These are phyloP conservation scores for Paraphoma chrysanthemicola DNA, from an alignment of 2,329 filamentous ascomycete genomes.

Conservation along the genomic window DNA sequence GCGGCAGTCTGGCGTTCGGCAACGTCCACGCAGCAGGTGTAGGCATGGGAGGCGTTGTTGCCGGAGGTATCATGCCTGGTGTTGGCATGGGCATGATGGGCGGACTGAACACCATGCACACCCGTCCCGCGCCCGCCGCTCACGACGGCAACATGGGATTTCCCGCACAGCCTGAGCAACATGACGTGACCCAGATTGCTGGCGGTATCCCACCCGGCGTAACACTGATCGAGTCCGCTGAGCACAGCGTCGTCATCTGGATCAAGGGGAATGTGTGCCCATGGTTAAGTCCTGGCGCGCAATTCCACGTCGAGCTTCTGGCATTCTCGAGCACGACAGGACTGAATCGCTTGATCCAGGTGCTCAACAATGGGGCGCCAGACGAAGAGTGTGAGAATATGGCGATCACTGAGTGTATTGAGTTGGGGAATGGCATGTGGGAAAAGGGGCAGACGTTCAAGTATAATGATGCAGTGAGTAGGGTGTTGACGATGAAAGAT, in stretches of 20 bases:
- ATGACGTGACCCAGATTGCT: constrained; percentile 30
- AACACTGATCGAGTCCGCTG: constrained; percentile 31
- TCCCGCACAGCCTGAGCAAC: constrained; percentile 28
- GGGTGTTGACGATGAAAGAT: constrained; percentile 41
- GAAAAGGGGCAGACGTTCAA: constrained; percentile 46
- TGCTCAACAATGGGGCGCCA: constrained; percentile 28
- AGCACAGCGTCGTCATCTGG: constrained; percentile 34
- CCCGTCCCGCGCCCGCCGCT: constrained; percentile 28
- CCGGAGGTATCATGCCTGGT: constrained; percentile 13
- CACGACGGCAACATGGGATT: constrained; percentile 29
- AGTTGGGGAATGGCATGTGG: constrained; percentile 43
- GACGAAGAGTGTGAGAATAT: constrained; percentile 33
- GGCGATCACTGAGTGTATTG: constrained; percentile 43
- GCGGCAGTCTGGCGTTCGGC: constrained; percentile 28
- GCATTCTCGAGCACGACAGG: constrained; percentile 29
- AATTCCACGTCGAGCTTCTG: constrained; percentile 34
- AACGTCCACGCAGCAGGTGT: constrained; percentile 25
- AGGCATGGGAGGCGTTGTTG: constrained; percentile 6
- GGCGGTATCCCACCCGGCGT: constrained; percentile 36
- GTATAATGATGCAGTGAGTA: constrained; percentile 36
- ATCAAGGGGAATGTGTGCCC: constrained; percentile 38
- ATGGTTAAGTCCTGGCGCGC: constrained; percentile 35
- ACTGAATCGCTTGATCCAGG: constrained; percentile 39
- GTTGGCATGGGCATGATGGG: constrained; percentile 17
- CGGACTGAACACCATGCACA: constrained; percentile 16